Evolutionary conservation across 139 green algal genomes (phyloP).

Genomic region (Trebouxia sp.): DNA sequence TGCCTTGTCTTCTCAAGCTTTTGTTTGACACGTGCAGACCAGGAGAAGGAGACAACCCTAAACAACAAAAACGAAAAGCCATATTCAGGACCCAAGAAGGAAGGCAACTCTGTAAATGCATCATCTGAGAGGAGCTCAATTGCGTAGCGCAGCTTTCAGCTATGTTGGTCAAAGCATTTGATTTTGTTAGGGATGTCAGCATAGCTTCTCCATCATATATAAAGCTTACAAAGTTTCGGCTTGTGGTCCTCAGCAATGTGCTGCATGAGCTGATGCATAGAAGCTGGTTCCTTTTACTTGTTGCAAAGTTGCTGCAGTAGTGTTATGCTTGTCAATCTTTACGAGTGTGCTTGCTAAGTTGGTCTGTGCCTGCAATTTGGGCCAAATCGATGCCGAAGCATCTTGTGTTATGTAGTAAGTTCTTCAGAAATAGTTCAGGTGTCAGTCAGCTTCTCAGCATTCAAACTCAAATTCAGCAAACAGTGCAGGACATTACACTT

Average conservation of each 20-base stretch:
- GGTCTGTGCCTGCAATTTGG: background rate
- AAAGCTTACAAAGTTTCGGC: no score
- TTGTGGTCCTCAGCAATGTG: no score
- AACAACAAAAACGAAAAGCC: constrained; percentile 7
- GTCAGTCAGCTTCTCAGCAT: background rate
- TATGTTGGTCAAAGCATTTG: background rate
- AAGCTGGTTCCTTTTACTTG: background rate
- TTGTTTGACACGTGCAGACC: background rate
- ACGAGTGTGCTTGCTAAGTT: no score
- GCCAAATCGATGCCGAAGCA: background rate
- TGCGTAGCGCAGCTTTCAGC: background rate
- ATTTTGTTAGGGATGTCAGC: background rate
- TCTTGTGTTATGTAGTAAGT: background rate
- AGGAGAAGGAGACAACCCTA: constrained; percentile 3
- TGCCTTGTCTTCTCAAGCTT: background rate
- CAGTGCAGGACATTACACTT: background rate
- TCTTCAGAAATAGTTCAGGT: background rate
- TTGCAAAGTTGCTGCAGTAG: background rate
- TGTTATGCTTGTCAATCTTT: no score
- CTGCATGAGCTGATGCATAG: background rate
- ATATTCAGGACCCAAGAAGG: constrained; percentile 14
- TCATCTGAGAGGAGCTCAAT: background rate
- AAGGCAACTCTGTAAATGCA: constrained; percentile 7
- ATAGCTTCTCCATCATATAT: background rate
- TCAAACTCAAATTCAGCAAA: background rate